phyloP scores from a whole-genome alignment of 2,329 filamentous ascomycete species.

The Paecilomyces sp. region DNA sequence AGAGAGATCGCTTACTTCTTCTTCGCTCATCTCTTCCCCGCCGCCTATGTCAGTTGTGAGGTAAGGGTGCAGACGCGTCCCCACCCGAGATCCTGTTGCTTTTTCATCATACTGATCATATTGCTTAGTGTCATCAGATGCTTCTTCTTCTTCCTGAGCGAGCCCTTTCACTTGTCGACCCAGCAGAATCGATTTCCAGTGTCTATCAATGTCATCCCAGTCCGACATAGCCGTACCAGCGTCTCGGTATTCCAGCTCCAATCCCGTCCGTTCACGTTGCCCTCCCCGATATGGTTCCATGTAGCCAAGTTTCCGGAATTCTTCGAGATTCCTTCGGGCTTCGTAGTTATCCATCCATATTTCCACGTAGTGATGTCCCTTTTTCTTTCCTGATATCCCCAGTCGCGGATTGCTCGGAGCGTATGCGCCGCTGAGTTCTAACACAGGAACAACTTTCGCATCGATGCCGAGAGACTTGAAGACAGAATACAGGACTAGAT shows the following conservation, averaged over 20 bases:
- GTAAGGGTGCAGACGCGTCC: background rate
- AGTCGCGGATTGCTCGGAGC: background rate
- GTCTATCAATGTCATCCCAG: constrained; percentile 1
- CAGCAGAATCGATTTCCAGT: constrained; percentile 5
- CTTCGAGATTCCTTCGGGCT: background rate
- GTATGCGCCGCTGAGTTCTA: constrained; percentile 3
- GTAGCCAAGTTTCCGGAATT: background rate
- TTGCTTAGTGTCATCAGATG: background rate
- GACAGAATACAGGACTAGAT: constrained; percentile 36
- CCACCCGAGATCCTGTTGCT: background rate
- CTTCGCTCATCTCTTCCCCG: background rate
- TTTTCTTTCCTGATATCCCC: background rate
- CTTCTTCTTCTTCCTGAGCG: background rate
- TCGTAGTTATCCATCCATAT: background rate
- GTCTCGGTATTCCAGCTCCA: background rate
- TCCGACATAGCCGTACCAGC: background rate
- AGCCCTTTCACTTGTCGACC: constrained; percentile 1
- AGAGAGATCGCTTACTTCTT: background rate
- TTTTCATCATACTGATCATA: background rate
- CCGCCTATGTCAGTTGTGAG: background rate
- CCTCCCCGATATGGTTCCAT: background rate
- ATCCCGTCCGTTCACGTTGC: background rate
- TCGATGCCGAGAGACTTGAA: constrained; percentile 26
- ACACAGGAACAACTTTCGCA: constrained; percentile 22
- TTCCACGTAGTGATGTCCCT: background rate